phyloP scores from a whole-genome alignment of 768 basidiomycete genomes.

The Russula foetens region DNA sequence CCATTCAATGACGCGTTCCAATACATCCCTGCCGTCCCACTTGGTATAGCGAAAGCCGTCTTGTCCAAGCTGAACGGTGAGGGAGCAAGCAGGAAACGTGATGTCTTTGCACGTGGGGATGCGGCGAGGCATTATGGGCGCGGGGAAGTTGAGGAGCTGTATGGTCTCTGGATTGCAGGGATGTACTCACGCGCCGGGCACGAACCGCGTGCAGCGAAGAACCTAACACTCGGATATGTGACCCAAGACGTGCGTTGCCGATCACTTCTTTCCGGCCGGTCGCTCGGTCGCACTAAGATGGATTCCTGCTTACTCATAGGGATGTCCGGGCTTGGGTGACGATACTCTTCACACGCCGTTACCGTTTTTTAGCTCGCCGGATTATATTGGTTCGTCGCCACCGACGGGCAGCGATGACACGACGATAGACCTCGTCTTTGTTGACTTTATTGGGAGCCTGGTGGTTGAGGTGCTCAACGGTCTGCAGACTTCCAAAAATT shows the following conservation, averaged over 20 bases:
- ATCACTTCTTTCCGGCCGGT: not conserved
- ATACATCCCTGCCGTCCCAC: slow-evolving; percentile 48
- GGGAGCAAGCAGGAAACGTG: slow-evolving; percentile 30
- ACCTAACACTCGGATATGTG: slow-evolving; percentile 67
- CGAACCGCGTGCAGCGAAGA: slow-evolving; percentile 35
- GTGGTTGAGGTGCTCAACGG: slow-evolving; percentile 48
- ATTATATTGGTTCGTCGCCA: slow-evolving; percentile 49
- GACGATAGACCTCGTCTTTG: slow-evolving; percentile 66
- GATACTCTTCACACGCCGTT: slow-evolving; percentile 59
- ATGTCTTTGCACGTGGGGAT: slow-evolving; percentile 25
- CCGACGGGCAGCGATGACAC: slow-evolving; percentile 43
- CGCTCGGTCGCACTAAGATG: not conserved
- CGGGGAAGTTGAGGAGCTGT: slow-evolving; percentile 45
- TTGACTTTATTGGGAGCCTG: slow-evolving; percentile 53
- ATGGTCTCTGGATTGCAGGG: slow-evolving; percentile 48
- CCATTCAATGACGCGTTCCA: slow-evolving; percentile 62
- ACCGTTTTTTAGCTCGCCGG: slow-evolving; percentile 44
- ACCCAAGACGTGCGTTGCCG: slow-evolving; percentile 48
- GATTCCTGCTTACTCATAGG: slow-evolving; percentile 27
- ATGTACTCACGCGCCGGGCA: slow-evolving; percentile 38
- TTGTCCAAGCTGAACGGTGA: slow-evolving; percentile 44
- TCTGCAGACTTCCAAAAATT: slow-evolving; percentile 43
- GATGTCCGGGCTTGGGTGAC: slow-evolving; percentile 70
- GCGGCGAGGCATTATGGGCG: slow-evolving; percentile 36
- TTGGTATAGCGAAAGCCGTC: slow-evolving; percentile 44